A percentile compares a stretch with the other conserved stretches of the same genome.
Evolutionary conservation across 1,284 basidiomycete species (phyloP).

Genomic region (Xerocomus nothofagi): DNA sequence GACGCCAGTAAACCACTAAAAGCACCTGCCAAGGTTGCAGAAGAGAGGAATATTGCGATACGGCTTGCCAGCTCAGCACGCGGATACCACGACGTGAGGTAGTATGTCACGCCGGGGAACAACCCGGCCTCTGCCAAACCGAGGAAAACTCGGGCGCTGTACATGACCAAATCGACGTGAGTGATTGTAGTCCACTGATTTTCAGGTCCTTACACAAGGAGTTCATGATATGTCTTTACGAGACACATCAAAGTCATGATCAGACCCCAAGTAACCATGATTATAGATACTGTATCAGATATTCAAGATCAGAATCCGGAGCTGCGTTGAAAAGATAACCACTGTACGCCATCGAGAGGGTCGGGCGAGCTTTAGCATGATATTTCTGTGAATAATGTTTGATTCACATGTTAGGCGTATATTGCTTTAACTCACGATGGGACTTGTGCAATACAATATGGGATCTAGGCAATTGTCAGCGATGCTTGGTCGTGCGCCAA

Average conservation of each 20-base stretch:
- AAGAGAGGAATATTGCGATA: slow-evolving; percentile 13
- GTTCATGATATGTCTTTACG: slow-evolving; percentile 32
- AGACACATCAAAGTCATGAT: slow-evolving; percentile 42
- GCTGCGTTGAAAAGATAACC: neutral
- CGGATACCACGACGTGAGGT: slow-evolving; percentile 23
- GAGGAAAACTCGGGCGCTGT: slow-evolving; percentile 43
- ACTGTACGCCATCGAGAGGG: slow-evolving; percentile 46
- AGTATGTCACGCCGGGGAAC: slow-evolving; percentile 18
- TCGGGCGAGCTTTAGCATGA: slow-evolving; percentile 44
- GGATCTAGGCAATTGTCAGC: slow-evolving; percentile 33
- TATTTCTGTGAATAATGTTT: slow-evolving; percentile 35
- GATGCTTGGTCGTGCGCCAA: neutral
- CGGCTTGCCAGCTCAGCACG: slow-evolving; percentile 17
- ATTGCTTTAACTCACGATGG: slow-evolving; percentile 41
- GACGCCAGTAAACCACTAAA: slow-evolving; percentile 21
- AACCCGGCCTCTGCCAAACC: slow-evolving; percentile 20
- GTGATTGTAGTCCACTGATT: neutral
- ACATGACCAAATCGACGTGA: slow-evolving; percentile 1
- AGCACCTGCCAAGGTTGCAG: slow-evolving; percentile 18
- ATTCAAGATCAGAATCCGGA: slow-evolving; percentile 1
- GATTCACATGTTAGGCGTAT: neutral
- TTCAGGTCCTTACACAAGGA: slow-evolving; percentile 27
- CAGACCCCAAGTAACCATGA: slow-evolving; percentile 49
- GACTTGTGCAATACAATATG: slow-evolving; percentile 45
- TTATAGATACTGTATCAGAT: slow-evolving; percentile 40